phyloP scores from a whole-genome alignment of 2,329 filamentous ascomycete genomes.

The Drechslerella dactyloides region DNA sequence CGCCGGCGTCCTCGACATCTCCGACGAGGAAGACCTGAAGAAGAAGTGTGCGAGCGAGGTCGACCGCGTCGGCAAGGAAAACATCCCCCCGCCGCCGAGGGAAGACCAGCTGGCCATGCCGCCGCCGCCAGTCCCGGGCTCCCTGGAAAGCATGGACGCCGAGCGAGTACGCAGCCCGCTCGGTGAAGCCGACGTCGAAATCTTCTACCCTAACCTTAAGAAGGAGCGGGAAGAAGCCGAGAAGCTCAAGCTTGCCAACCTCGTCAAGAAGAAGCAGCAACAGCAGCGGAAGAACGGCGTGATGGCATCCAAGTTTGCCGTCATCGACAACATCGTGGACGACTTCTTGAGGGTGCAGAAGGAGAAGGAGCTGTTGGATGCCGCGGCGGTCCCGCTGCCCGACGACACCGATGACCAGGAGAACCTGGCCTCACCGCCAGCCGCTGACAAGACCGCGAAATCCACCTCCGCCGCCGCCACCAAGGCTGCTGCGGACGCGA shows the following conservation, averaged over 20 bases:
- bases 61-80: constrained; percentile 77
- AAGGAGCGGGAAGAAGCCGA: constrained; percentile 42
- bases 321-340: constrained; percentile 36
- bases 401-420: constrained; percentile 25
- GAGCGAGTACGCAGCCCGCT: constrained; percentile 42
- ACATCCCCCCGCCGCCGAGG: constrained; percentile 71
- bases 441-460: constrained; percentile 1
- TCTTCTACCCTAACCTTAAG: constrained; percentile 43
- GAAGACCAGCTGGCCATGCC: constrained; percentile 50
- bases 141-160: constrained; percentile 30
- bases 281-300: constrained; percentile 9
- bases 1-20: constrained; percentile 84
- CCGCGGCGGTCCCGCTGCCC: constrained; percentile 26
- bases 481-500: constrained; percentile 19
- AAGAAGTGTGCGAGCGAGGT: constrained; percentile 63
- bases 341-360: constrained; percentile 38
- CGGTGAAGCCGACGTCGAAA: constrained; percentile 45
- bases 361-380: constrained; percentile 18
- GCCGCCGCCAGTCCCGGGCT: constrained; percentile 20
- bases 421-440: not conserved
- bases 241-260: constrained; percentile 22
- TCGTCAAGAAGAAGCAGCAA: constrained; percentile 13
- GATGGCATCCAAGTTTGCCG: constrained; percentile 32
- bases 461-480: constrained; percentile 1
- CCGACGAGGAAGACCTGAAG: constrained; percentile 79